Evolutionary conservation across 2,329 filamentous ascomycete species (phyloP).

Genomic region (Blastomyces silverae): DNA sequence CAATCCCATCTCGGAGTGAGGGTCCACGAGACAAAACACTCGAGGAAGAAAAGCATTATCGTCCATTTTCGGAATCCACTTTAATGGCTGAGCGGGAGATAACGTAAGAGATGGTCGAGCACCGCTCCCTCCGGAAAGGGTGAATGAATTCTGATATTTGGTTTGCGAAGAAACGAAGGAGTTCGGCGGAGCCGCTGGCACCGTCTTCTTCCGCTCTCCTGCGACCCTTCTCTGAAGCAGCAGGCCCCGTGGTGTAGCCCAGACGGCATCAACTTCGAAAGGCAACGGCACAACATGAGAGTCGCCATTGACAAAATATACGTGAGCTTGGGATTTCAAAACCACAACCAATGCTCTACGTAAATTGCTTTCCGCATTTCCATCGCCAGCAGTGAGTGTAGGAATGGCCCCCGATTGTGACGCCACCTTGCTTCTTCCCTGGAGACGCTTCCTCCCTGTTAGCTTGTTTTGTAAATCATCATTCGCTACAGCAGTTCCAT

Average conservation of each 20-base stretch:
- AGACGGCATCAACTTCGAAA: constrained; percentile 85
- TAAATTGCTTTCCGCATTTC: constrained; percentile 26
- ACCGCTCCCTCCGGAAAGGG: constrained; percentile 29
- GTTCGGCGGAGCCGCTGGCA: constrained; percentile 61
- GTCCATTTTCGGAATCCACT: constrained; percentile 51
- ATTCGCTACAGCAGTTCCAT: not conserved
- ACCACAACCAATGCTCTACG: constrained; percentile 75
- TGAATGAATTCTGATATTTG: constrained; percentile 33
- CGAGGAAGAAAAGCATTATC: constrained; percentile 52
- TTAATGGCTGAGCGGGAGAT: constrained; percentile 51
- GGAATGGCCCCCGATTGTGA: constrained; percentile 14
- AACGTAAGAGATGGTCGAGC: constrained; percentile 45
- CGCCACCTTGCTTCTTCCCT: constrained; percentile 18
- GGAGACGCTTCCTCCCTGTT: constrained; percentile 18
- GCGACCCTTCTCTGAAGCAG: constrained; percentile 73
- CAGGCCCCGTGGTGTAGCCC: constrained; percentile 73
- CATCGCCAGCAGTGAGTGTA: constrained; percentile 31
- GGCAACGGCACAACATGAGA: constrained; percentile 88
- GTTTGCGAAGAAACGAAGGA: constrained; percentile 71
- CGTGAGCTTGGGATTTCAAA: constrained; percentile 83
- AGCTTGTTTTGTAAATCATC: constrained; percentile 4
- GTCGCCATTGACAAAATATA: constrained; percentile 82
- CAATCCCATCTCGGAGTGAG: constrained; percentile 75
- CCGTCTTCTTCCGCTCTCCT: constrained; percentile 24
- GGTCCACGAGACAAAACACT: constrained; percentile 77